A percentile compares a stretch with the other conserved stretches of the same genome.
These are phyloP conservation scores for Massariosphaeria phaeospora DNA, from an alignment of 495 filamentous ascomycete genomes.

Conservation along the genomic window DNA sequence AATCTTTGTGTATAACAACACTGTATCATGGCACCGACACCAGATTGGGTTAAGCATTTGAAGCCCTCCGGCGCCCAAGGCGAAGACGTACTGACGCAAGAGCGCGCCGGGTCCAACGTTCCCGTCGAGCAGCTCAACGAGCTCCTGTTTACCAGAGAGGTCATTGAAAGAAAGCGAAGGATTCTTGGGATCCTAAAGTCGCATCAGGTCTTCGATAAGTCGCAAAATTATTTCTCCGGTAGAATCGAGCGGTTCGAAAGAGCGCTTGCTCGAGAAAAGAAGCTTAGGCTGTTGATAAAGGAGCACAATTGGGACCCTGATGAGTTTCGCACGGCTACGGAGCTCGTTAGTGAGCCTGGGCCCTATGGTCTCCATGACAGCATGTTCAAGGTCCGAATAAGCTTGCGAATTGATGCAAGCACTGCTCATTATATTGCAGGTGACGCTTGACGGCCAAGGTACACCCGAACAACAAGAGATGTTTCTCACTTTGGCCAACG, in stretches of 20 bases:
- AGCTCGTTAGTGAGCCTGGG: constrained; percentile 59
- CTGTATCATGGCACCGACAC: constrained; percentile 43
- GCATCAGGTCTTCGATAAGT: constrained; percentile 65
- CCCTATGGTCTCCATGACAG: constrained; percentile 63
- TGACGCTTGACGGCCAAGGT: constrained; percentile 64
- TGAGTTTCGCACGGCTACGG: constrained; percentile 55
- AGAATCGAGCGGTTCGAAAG: constrained; percentile 60
- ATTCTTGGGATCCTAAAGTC: constrained; percentile 53
- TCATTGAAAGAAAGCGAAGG: constrained; percentile 49
- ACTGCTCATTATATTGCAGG: constrained; percentile 30
- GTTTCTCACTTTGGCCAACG: constrained; percentile 59
- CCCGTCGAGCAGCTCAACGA: constrained; percentile 56
- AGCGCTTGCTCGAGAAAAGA: constrained; percentile 59
- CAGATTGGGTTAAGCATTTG: constrained; percentile 61
- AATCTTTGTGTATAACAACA: not conserved
- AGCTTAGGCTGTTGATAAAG: constrained; percentile 57
- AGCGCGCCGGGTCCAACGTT: constrained; percentile 57
- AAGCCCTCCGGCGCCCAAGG: constrained; percentile 59
- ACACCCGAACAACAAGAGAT: constrained; percentile 63
- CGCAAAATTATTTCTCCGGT: constrained; percentile 61
- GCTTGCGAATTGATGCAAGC: not conserved
- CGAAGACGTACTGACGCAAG: constrained; percentile 53
- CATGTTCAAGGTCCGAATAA: constrained; percentile 58
- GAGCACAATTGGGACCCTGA: constrained; percentile 59
- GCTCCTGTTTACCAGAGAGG: constrained; percentile 56